Evolutionary conservation across 306 rosid species (phyloP), one percentile per base, ranked within the genome.

Genomic region (Rosa persica): DNA sequence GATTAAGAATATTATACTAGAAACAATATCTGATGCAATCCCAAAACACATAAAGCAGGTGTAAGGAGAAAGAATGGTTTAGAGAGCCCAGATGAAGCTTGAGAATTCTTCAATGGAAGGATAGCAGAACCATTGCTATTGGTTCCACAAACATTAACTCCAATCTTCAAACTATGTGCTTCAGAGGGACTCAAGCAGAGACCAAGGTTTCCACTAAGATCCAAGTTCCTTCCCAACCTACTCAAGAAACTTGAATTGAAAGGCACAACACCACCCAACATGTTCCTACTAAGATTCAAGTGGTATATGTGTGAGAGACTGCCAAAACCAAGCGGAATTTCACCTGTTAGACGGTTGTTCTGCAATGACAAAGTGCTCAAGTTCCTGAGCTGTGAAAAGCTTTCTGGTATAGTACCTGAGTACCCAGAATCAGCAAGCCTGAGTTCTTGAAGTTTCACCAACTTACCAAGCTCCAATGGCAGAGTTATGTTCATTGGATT

Each of bases 391-490:
- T 76, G 73, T 30, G 85, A 77, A 39, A 85, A 83, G 74, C 76
- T 82, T 46, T 82, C 80, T 52, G 90, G 90, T 25, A 87, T 85
- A 1, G 60, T 52, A 46, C 90, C 90, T 0, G 67, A 82, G 77
- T 85, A 87, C 17, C 89, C 90, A 42, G 82, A 87, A 72, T 77
- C 80, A 12, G 87, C 83, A 23, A 87, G 85, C 78, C 90, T 82
- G 25, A 87, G 87, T 71, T 87, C 90, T 76, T 87, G 89, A 2
- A 87, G 83, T 43, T 81, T 85, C 82, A 76, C 78, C 12, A 87
- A 67, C 62, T 83, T 64, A 4, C 90, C 88, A 20, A 87, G 43
- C 72, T 76, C 79, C 1, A 76, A 4, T 38, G 90, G 89, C 73
- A 87, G 80, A 71, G 84, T 68, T 1, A 47, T 62, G 44, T 79